Base-by-base conservation (phyloP, 176 grass and related monocot genomes). In the Rhynchospora pubera region DNA sequence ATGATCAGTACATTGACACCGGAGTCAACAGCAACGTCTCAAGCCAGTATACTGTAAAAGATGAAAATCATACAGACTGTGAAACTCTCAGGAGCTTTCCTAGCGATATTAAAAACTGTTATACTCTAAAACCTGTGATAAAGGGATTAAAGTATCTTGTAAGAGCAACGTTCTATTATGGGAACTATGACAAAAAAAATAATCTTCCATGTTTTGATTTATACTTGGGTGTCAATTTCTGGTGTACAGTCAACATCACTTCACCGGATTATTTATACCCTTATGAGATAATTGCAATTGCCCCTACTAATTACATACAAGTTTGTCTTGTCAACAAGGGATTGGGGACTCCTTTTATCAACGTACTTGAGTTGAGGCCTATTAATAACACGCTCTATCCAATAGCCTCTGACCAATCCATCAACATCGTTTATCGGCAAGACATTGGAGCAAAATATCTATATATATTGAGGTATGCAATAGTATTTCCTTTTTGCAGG, bases 1-100 rank as follows among this genome's bases (percentile, higher is more conserved):
- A 94, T 50, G 80, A 78, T 59, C 78, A 74, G 82, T 91, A 85
- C n/a, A 50, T 89, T 14, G 81, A 18, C 51, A 61, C 87, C 5
- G 87, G 92, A 64, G 63, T 71, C 57, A 94, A 91, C 11, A 73
- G 0, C 34, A 89, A 89, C 32, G 84, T 94, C 5, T 64, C 85
- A 7, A 22, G 62, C 16, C 45, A 79, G 7, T 83, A 72, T 58
- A 0, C 7, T 15, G 21, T 26, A 23, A 1, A 8, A 10, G 14
- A 51, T 19, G 14, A 51, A n/a, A 22, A 22, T 24, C 61, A 43
- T 19, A 18, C 10, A 46, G 1, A 58, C 16, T 22, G 50, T 24
- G 14, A 83, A 7, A 90, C 70, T 6, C 10, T 90, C 10, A 84
- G 88, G 63, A 90, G 71, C 9, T 90, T 90, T 43, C 73, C 88